Evolutionary conservation across 768 basidiomycete genomes (phyloP).

Genomic region (Steccherinum ochraceum): DNA sequence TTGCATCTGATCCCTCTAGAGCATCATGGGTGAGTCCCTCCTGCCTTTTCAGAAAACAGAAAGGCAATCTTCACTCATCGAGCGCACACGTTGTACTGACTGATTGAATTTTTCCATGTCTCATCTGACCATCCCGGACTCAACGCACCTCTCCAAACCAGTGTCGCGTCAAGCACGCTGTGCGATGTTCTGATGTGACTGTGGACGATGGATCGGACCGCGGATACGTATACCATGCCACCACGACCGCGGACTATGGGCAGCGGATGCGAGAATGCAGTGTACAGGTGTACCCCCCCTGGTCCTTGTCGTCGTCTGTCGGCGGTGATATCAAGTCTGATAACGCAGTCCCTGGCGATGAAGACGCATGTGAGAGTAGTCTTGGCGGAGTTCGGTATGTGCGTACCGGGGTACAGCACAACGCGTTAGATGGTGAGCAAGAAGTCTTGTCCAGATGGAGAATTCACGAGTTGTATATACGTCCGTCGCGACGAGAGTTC

Average conservation of each 20-base stretch:
- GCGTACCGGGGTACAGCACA: background rate
- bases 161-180: background rate
- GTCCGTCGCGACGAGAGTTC: no score
- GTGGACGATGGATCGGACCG: background rate
- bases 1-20: no score
- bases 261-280: constrained; percentile 10
- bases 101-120: no score
- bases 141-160: no score
- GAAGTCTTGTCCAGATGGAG: background rate
- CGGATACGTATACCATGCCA: background rate
- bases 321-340: background rate
- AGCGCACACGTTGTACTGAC: constrained; percentile 13
- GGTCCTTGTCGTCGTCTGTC: background rate
- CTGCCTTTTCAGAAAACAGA: no score
- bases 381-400: background rate
- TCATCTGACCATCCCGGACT: no score
- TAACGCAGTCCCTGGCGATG: background rate
- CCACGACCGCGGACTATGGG: no score
- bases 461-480: background rate
- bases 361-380: background rate
- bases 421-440: background rate
- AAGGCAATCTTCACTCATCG: constrained; percentile 17
- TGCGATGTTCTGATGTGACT: background rate
- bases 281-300: constrained; percentile 8
- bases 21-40: no score